Base-by-base conservation (phyloP, 177 flowering plant species). In the Vitis hybrid region DNA sequence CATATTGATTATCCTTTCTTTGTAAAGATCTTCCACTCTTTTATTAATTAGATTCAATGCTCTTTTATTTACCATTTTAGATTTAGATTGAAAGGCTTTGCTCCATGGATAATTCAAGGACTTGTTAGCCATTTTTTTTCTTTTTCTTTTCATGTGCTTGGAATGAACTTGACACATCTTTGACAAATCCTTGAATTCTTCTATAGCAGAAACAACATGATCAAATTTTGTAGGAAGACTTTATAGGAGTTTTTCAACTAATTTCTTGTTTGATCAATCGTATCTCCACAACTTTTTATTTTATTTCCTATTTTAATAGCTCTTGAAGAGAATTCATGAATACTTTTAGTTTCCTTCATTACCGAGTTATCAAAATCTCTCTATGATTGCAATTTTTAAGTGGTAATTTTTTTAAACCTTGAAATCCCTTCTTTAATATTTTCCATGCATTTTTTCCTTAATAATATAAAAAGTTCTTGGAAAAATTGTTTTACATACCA, bases 181-280 rank as follows among this genome's bases (percentile, higher is more conserved):
- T 5, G 62, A 40, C 9, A 68, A 40, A 60, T 68, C 56, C 12
- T 69, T 60, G 9, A 59, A 50, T 69, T 69, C 72, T 49, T 69
- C 58, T 15, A 66, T 66, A 11, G 69, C 60, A 5, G 35, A n/a
- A 21, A 48, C 71, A 6, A 59, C 64, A 46, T 69, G 66, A n/a
- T 69, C 72, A 50, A 60, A 61, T 61, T 59, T 69, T n/a, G 49
- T 10, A 6, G 30, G 66, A 4, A 61, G 27, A 51, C 66, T 15
- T 61, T 59, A 12, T 4, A 69, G 12, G 11, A 50, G 11, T 60
- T 60, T 69, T 27, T 60, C 58, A 6, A 61, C 59, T 11, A 49
- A 32, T 52, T 61, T 61, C 21, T 69, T 52, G 2, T 68, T 55
- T 11, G 24, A 21, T 19, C 3, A 51, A 69, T 62, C 8, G 51